Evolutionary conservation across 2,329 filamentous ascomycete genomes (phyloP).

Genomic region (Clarireedia monteithiana): DNA sequence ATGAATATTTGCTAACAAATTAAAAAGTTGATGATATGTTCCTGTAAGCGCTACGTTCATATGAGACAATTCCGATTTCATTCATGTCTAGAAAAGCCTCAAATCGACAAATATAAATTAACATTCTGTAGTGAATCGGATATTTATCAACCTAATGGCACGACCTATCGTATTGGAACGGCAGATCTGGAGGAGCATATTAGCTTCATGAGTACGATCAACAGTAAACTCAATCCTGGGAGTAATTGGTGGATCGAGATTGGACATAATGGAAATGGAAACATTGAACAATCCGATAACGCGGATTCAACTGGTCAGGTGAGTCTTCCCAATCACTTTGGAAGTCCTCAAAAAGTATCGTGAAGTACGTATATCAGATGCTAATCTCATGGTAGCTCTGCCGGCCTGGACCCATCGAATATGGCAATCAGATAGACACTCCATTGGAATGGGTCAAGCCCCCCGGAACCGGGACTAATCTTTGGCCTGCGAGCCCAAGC

Average conservation of each 20-base stretch:
- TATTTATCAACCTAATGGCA: conserved; percentile 38
- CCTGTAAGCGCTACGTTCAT: conserved; percentile 26
- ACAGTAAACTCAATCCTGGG: conserved; percentile 41
- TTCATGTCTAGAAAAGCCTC: neutral
- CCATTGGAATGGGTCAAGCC: conserved; percentile 39
- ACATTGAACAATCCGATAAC: conserved; percentile 33
- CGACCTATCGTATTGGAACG: conserved; percentile 40
- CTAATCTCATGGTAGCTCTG: neutral
- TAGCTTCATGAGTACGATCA: conserved; percentile 35
- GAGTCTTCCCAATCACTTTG: neutral
- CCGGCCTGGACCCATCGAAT: conserved; percentile 34
- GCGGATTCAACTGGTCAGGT: conserved; percentile 31
- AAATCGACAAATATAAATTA: neutral
- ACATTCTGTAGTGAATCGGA: conserved; percentile 30
- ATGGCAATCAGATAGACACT: conserved; percentile 37
- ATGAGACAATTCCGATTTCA: no score
- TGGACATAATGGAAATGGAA: conserved; percentile 48
- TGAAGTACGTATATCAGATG: no score
- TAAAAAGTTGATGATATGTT: conserved; percentile 51
- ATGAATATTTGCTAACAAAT: conserved; percentile 12
- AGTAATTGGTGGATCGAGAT: conserved; percentile 46
- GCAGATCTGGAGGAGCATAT: conserved; percentile 40
- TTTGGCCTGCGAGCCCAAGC: conserved; percentile 36
- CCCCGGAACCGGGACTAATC: conserved; percentile 39
- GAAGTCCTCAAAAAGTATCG: no score